phyloP scores from a whole-genome alignment of 1,284 basidiomycete species.

The Pseudozyma tsukubaensis region DNA sequence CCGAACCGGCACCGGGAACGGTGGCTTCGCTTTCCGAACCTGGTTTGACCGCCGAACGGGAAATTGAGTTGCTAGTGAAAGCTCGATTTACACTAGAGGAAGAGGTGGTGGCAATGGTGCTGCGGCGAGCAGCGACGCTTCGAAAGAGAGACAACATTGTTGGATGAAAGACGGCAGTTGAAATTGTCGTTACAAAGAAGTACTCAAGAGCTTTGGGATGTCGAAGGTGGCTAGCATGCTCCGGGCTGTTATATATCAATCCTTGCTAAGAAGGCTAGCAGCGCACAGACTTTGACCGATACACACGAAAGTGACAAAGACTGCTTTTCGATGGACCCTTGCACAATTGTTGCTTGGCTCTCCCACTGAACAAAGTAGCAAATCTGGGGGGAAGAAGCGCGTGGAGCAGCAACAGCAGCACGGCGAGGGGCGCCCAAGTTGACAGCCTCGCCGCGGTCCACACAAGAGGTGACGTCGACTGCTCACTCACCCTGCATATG shows the following conservation, averaged over 20 bases:
- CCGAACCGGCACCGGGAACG: constrained; percentile 33
- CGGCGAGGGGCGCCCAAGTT: no score
- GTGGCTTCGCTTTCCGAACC: constrained; percentile 46
- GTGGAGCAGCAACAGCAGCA: no score
- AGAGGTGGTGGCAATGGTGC: no score
- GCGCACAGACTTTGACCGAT: neutral
- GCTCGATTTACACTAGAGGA: neutral
- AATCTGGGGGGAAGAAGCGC: no score
- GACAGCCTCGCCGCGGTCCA: no score
- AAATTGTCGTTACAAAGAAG: neutral
- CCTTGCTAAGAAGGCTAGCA: neutral
- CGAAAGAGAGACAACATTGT: constrained; percentile 8
- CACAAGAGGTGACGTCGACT: neutral
- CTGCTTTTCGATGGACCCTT: neutral
- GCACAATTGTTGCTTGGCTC: no score
- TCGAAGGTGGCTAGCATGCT: no score
- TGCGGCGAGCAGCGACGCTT: constrained; percentile 2
- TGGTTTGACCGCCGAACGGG: constrained; percentile 37
- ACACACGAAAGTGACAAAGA: neutral
- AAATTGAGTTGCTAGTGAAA: neutral
- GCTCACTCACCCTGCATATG: constrained; percentile 4
- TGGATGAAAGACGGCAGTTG: neutral
- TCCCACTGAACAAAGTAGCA: no score
- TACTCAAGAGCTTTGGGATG: no score
- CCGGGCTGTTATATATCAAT: neutral